Evolutionary conservation across 1,139 yeast species (phyloP), one percentile per base, ranked within the genome.

Genomic region (Taphrina confusa): DNA sequence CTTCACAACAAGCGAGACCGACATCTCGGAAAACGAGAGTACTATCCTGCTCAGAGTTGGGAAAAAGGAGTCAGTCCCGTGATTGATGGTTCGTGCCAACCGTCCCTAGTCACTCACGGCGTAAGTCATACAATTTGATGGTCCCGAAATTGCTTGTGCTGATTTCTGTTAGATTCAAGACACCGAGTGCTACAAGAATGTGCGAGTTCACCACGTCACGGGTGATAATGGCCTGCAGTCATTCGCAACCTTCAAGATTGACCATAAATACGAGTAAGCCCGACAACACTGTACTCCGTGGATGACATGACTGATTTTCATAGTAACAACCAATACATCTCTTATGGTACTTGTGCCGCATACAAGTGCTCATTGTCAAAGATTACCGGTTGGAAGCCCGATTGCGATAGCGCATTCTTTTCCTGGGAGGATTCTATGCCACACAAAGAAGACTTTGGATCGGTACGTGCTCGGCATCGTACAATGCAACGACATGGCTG

Each of bases 131-230:
- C 42, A 3, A 11, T 18, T 11, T 4, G n/a, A 4, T 18, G n/a
- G 3, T 18, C 25, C 2, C 2, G 9, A 16, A n/a, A 18, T 6
- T 16, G 4, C 42, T 5, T n/a, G 2, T 37, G 23, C 42, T 37
- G 11, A 37, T 18, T 37, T 12, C 11, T n/a, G 18, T 14, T n/a
- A 45, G 34, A 45, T 45, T 16, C 50, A 45, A 16, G 50, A 45
- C 14, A 18, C 50, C 8, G 50, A 45, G 23, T 45, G 50, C 25
- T 45, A 45, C 50, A 45, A 45, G 37, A 45, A 45, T 14, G 37
- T 30, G n/a, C 27, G 50, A 28, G 37, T 45, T 8, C 50, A 30
- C 12, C 50, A 45, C 50, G 11, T 14, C 4, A 45, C 34, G 25
- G 3, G 16, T 9, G 37, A 28, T 14, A 9, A n/a, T 28, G 50